Evolutionary conservation across 306 rosid genomes (phyloP).

Genomic region (Lagenaria siceraria): DNA sequence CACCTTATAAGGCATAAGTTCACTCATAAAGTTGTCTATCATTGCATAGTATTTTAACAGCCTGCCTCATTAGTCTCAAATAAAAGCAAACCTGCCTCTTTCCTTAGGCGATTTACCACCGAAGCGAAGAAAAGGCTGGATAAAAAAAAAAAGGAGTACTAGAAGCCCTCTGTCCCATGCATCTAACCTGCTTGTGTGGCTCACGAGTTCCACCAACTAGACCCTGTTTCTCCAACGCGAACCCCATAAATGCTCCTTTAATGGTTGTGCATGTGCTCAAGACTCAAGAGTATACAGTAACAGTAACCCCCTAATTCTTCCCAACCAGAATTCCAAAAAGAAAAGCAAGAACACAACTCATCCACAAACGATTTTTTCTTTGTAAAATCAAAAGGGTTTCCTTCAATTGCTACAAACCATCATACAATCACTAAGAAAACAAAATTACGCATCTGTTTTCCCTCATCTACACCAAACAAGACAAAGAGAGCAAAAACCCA

Average conservation of each 20-base stretch:
- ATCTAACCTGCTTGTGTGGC: too few relatives aligned
- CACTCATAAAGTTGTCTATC: background rate
- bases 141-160: too few relatives aligned
- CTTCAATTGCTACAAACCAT: background rate
- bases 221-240: background rate
- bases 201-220: too few relatives aligned
- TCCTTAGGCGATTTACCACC: too few relatives aligned
- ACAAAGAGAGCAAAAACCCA: background rate
- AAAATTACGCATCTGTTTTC: background rate
- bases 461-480: background rate
- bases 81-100: too few relatives aligned
- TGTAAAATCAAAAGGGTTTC: background rate
- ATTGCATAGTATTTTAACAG: background rate
- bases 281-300: background rate
- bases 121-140: too few relatives aligned
- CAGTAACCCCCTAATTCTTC: background rate
- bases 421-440: background rate
- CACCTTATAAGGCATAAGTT: background rate
- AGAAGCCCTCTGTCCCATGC: too few relatives aligned
- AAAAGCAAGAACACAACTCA: background rate
- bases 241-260: background rate
- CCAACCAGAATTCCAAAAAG: background rate
- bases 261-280: background rate
- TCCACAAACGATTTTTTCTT: background rate
- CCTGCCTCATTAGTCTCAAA: too few relatives aligned